Evolutionary conservation across 164 flowering plant genomes (phyloP).

Genomic region (Vitis riparia): DNA sequence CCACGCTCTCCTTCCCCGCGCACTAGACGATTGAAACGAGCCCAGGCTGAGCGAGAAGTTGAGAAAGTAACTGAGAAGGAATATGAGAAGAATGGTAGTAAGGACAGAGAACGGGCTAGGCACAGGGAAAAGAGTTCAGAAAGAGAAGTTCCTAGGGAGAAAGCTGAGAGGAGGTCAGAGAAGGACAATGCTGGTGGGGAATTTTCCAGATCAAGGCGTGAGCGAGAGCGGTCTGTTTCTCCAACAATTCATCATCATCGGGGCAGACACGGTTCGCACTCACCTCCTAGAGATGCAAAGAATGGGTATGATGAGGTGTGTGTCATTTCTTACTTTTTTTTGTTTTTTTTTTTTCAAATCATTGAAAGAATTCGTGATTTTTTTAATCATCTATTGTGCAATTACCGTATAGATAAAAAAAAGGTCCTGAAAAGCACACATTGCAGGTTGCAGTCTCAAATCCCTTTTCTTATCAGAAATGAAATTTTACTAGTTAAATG

Average conservation of each 20-base stretch:
- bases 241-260: slow-evolving; percentile 39
- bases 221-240: slow-evolving; percentile 31
- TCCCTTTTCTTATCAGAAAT: too few relatives aligned
- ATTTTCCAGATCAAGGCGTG: slow-evolving; percentile 40
- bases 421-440: too few relatives aligned
- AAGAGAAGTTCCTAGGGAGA: slow-evolving; percentile 30
- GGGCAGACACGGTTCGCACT: slow-evolving; percentile 37
- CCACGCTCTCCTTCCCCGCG: slow-evolving; percentile 55
- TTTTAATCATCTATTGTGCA: too few relatives aligned
- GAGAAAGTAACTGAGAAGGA: slow-evolving; percentile 28
- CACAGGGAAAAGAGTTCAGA: slow-evolving; percentile 32
- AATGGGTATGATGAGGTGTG: slow-evolving; percentile 53
- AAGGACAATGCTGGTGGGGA: slow-evolving; percentile 36
- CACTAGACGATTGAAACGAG: slow-evolving; percentile 39
- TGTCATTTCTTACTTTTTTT: slow-evolving; percentile 9
- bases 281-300: slow-evolving; percentile 39
- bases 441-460: too few relatives aligned
- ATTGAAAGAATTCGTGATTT: too few relatives aligned
- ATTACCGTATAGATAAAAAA: too few relatives aligned
- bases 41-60: slow-evolving; percentile 34
- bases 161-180: slow-evolving; percentile 34
- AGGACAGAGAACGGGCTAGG: slow-evolving; percentile 34
- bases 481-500: too few relatives aligned
- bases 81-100: slow-evolving; percentile 21
- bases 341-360: not conserved